Evolutionary conservation across 257 asterid species (phyloP).

Genomic region (Solanum lignicaule): DNA sequence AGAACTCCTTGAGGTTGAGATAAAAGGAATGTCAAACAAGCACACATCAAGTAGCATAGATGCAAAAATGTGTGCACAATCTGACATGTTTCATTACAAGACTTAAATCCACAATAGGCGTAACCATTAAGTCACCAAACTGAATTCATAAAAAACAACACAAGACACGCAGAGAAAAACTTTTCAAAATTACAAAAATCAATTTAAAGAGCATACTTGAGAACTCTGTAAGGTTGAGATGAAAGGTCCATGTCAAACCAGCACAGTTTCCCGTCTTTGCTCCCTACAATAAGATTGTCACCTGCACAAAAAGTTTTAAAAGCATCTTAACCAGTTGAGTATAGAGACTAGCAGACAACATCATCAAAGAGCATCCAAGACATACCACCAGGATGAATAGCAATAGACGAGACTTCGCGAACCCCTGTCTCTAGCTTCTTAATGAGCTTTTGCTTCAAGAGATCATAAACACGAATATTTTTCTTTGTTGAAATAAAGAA

Average conservation of each 20-base stretch:
- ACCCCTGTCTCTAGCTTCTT: conserved; percentile 91
- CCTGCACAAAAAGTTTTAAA: conserved; percentile 37
- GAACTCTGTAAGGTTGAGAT: conserved; percentile 78
- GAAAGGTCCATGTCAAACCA: conserved; percentile 99
- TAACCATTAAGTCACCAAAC: neutral
- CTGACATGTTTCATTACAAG: neutral
- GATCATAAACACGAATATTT: conserved; percentile 71
- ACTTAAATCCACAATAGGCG: neutral
- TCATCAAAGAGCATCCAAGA: neutral
- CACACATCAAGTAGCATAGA: conserved; percentile 17
- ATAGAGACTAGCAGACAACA: neutral
- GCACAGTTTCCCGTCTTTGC: conserved; percentile 90
- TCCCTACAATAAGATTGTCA: conserved; percentile 85
- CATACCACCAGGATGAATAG: conserved; percentile 90
- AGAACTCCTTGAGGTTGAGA: conserved; percentile 71
- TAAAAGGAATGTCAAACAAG: conserved; percentile 94
- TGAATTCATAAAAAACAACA: neutral
- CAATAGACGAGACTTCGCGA: conserved; percentile 78
- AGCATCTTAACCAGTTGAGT: neutral
- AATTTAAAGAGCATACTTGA: conserved; percentile 42
- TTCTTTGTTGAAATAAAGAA: conserved; percentile 82
- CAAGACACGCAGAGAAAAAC: neutral
- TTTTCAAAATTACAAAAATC: neutral
- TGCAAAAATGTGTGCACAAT: neutral
- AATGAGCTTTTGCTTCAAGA: conserved; percentile 57